Evolutionary conservation across 805 yeast genomes (phyloP).

Genomic region (Saccharomyces jurei): DNA sequence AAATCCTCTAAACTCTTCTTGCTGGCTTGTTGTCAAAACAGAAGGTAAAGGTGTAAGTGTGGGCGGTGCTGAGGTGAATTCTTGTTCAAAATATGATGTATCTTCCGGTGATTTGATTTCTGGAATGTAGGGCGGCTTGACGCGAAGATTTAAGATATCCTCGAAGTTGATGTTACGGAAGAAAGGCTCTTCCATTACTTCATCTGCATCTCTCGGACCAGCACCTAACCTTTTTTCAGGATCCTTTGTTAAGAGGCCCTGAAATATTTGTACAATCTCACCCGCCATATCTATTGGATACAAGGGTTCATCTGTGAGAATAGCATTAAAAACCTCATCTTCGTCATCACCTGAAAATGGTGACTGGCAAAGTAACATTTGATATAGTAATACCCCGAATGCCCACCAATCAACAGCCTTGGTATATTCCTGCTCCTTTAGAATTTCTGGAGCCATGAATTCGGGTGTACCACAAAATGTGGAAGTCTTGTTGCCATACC

Average conservation of each 20-base stretch:
- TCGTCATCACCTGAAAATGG: slow-evolving; percentile 97
- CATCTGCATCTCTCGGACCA: slow-evolving; percentile 81
- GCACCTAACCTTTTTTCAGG: slow-evolving; percentile 79
- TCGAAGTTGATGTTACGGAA: slow-evolving; percentile 86
- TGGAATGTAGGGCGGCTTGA: slow-evolving; percentile 86
- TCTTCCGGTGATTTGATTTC: slow-evolving; percentile 82
- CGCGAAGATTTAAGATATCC: slow-evolving; percentile 61
- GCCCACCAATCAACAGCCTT: slow-evolving; percentile 99
- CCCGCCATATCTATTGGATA: slow-evolving; percentile 97
- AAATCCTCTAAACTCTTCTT: slow-evolving; percentile 95
- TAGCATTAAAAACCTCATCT: slow-evolving; percentile 95
- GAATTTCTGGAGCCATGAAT: slow-evolving; percentile 97
- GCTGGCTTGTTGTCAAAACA: slow-evolving; percentile 74
- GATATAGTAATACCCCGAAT: slow-evolving; percentile 90
- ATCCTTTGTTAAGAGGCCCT: slow-evolving; percentile 83
- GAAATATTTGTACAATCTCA: slow-evolving; percentile 89
- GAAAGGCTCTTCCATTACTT: slow-evolving; percentile 92
- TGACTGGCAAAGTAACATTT: slow-evolving; percentile 91
- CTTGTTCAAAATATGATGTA: slow-evolving; percentile 87
- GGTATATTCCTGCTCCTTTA: slow-evolving; percentile 86
- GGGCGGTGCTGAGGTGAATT: slow-evolving; percentile 90
- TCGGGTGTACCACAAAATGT: slow-evolving; percentile 99
- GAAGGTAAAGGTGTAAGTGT: slow-evolving; percentile 92
- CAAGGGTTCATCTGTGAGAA: slow-evolving; percentile 89
- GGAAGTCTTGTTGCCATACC: slow-evolving; percentile 74